Base-by-base conservation (phyloP, 2,329 filamentous ascomycete species). In the Phyllachora maydis region DNA sequence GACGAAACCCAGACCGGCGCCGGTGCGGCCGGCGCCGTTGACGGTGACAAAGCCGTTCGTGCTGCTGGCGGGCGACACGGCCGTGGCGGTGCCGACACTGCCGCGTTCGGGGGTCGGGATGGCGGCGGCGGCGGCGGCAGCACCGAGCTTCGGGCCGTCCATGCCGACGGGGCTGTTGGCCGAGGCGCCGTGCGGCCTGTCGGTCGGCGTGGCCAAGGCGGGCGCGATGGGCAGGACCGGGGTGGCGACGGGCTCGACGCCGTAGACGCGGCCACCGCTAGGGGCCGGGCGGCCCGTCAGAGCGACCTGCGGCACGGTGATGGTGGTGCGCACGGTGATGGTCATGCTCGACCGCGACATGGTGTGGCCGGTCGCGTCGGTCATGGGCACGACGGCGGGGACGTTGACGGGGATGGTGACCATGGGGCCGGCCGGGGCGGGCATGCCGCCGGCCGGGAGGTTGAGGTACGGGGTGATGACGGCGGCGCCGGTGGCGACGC, bases 291-390 rank as follows among this genome's bases (percentile, higher is more conserved):
- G n/a, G n/a, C n/a, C n/a, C n/a, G 47, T 46, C 48, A 66, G 56
- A 38, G 41, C 51, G 30, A 67, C 52, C 45, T 59, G 44, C 19
- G 63, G 63, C 14, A 66, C 54, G 23, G 54, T 53, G 29, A 67
- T 34, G 36, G 52, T 50, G 29, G 56, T 56, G 38, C 47, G 47
- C 35, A 56, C 35, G 27, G 43, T 48, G 16, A 49, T 45, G 22
- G 53, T 56, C 41, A 54, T 53, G 42, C 51, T 59, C 30, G 58
- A 57, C 42, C 53, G 53, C 25, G 58, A 48, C 36, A 65, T 50
- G 29, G 48, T 49, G 27, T 43, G 39, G 33, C 52, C 54, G 19
- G 50, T 48, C 18, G 41, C 42, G 32, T 62, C 46, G 21, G 54
- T 56, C 40, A 49, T 56, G 23, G 57, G 50, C 18, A 61, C 49